Evolutionary conservation across 2,329 filamentous ascomycete species (phyloP), one percentile per base, ranked within the genome.

Genomic region (Zymoseptoria crescenta): DNA sequence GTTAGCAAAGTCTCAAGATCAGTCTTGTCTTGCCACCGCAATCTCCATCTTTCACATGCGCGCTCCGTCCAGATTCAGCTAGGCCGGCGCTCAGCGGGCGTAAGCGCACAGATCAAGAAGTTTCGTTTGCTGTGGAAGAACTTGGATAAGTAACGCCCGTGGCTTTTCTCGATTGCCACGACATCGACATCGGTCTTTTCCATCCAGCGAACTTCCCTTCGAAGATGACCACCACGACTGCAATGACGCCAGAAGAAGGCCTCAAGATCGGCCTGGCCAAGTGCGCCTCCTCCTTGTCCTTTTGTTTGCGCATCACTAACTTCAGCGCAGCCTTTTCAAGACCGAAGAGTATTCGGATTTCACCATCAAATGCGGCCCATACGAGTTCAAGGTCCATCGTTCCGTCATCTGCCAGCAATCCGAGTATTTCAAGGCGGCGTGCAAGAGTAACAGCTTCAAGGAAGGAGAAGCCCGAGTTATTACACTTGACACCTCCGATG

Each of bases 331-430:
- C 29, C 20, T 52, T 10, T 52, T 52, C 24, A 29, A 19, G 24
- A n/a, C 24, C n/a, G 24, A 10, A 4, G 24, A 29, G 3, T 52
- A 13, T 55, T 58, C 62, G 24, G 67, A 70, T 45, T 50, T 69
- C n/a, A 64, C 56, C 48, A 62, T 70, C 58, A 57, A 19, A 16
- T 68, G 68, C 49, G 59, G 59, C 20, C 49, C 57, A 4, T 56
- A 57, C 24, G 50, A 24, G 7, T 67, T 60, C 52, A 54, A 58
- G 10, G 61, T 67, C 8, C 66, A 70, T 59, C 65, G 63, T 29
- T 54, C 48, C 1, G 59, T 68, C 53, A 30, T 70, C 53, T 67
- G 65, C 30, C 10, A 60, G 13, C 64, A 65, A 24, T 68, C 65
- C 7, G 55, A 59, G 4, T 69, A 62, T 57, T 65, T 69, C 41